Percentiles rank a stretch among this genome's conserved stretches.
Conservation (phyloP, 1,139 yeast species). For the Geotrichum phurueaensis region DNA sequence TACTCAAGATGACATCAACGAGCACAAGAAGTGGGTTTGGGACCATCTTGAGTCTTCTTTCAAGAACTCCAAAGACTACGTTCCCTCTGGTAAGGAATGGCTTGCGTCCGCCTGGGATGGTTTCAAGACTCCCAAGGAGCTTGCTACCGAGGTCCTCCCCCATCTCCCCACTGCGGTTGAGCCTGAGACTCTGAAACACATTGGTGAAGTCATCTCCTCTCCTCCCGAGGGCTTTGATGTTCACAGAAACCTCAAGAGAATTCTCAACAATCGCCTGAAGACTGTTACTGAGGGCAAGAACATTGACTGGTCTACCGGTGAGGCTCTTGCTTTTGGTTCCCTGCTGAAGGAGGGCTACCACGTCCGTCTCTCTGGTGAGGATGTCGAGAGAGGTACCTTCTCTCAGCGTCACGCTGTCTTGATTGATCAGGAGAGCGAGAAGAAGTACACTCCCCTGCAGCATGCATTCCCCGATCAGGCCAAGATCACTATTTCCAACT, state of each 20-base stretch:
- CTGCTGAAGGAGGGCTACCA: slow-evolving; percentile 90
- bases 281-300: slow-evolving; percentile 84
- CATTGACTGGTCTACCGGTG: slow-evolving; percentile 99
- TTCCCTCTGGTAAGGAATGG: slow-evolving; percentile 95
- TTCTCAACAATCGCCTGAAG: slow-evolving; percentile 80
- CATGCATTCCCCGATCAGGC: slow-evolving; percentile 72
- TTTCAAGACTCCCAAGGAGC: slow-evolving; percentile 94
- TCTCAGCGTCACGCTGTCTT: slow-evolving; percentile 98
- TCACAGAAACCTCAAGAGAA: slow-evolving; percentile 95
- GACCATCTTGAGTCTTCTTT: slow-evolving; percentile 84
- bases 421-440: slow-evolving; percentile 89
- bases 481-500: slow-evolving; percentile 82
- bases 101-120: slow-evolving; percentile 98
- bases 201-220: slow-evolving; percentile 72
- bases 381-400: slow-evolving; percentile 99
- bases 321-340: slow-evolving; percentile 95
- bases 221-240: slow-evolving; percentile 84
- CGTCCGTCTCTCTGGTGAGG: slow-evolving; percentile 97
- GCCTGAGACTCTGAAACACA: slow-evolving; percentile 60
- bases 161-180: slow-evolving; percentile 94
- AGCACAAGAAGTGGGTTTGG: slow-evolving; percentile 99
- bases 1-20: slow-evolving; percentile 83
- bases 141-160: slow-evolving; percentile 91
- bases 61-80: slow-evolving; percentile 78
- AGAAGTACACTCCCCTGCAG: slow-evolving; percentile 77